Conservation (phyloP, 768 basidiomycete species). For the Mrakia hoshinonis region DNA sequence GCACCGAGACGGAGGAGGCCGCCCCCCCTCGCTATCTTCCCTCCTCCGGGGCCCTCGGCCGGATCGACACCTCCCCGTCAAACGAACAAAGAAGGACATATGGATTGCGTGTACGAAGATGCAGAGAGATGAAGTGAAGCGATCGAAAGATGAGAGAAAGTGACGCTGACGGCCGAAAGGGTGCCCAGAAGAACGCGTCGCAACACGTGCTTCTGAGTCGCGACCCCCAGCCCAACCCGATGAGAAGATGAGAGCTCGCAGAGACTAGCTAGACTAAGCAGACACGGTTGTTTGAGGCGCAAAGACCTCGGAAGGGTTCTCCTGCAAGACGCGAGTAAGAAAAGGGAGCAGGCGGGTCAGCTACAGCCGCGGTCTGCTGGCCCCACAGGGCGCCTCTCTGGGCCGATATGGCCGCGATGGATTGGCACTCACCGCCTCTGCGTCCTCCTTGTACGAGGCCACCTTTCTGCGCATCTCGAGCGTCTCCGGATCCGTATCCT, state of each 20-base stretch:
- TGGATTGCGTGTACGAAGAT: too few relatives aligned
- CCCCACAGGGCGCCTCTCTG: too few relatives aligned
- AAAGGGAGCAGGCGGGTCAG: background rate
- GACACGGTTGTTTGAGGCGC: background rate
- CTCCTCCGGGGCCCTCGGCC: background rate
- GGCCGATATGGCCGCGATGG: background rate
- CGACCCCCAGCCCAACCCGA: too few relatives aligned
- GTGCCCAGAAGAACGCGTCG: too few relatives aligned
- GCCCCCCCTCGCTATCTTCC: background rate
- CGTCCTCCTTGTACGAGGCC: conserved; percentile 22
- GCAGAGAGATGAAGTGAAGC: background rate
- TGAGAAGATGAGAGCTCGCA: background rate
- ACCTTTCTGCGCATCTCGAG: conserved; percentile 8
- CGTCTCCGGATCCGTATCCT: conserved; percentile 11
- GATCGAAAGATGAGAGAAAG: background rate
- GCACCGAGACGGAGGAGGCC: background rate
- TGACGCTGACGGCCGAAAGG: background rate
- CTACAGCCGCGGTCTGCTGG: too few relatives aligned
- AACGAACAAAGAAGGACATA: too few relatives aligned
- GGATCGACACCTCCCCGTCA: too few relatives aligned
- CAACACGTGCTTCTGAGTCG: background rate
- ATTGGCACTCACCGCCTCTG: conserved; percentile 14
- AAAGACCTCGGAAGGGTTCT: conserved; percentile 6
- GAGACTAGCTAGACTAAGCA: background rate
- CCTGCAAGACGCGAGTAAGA: background rate